phyloP scores from a whole-genome alignment of 768 basidiomycete genomes.

The Mycena latifolia region DNA sequence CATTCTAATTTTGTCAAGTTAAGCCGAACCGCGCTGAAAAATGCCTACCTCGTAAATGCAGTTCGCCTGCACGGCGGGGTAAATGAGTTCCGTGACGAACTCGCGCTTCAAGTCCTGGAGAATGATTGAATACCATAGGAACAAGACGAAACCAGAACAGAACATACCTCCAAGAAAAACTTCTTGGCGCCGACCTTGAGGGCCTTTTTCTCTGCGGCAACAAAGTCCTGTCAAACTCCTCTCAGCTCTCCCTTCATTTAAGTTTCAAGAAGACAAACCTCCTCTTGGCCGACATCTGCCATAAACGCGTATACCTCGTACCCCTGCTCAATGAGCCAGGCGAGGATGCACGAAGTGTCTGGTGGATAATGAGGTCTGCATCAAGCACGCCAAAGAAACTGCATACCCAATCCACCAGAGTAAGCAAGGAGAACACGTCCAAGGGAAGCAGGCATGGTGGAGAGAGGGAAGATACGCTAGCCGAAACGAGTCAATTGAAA shows the following conservation, averaged over 20 bases:
- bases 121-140: neutral
- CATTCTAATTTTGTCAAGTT: conserved; percentile 65
- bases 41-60: conserved; percentile 92
- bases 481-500: conserved; percentile 8
- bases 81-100: conserved; percentile 96
- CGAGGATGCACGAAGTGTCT: conserved; percentile 99
- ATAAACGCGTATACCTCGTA: conserved; percentile 98
- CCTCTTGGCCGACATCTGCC: conserved; percentile 95
- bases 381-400: neutral
- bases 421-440: conserved; percentile 97
- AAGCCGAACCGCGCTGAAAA: neutral
- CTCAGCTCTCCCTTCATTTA: neutral
- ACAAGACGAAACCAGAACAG: neutral
- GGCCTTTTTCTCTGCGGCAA: conserved; percentile 91
- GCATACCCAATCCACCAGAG: conserved; percentile 96
- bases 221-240: conserved; percentile 79
- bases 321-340: conserved; percentile 98
- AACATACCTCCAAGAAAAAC: conserved; percentile 86
- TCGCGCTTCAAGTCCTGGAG: conserved; percentile 91
- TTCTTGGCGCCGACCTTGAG: conserved; percentile 94
- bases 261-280: conserved; percentile 56
- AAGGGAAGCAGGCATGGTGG: conserved; percentile 61
- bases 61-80: conserved; percentile 98
- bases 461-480: neutral
- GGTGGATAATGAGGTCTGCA: conserved; percentile 12